Evolutionary conservation across 2,329 filamentous ascomycete genomes (phyloP).

Genomic region (Aspergillus texensis): DNA sequence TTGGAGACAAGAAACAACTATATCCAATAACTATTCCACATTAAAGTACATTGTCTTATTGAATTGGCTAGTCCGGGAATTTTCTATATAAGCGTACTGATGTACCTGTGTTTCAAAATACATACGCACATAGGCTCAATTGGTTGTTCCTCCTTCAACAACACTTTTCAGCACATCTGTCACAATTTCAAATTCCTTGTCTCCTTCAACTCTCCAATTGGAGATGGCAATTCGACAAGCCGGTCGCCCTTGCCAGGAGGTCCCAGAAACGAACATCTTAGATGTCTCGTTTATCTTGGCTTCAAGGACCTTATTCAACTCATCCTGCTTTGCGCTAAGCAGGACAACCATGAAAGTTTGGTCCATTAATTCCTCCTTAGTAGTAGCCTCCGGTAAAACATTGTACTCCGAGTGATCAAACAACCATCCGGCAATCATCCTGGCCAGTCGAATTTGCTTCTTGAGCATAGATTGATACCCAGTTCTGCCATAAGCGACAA

Average conservation of each 20-base stretch:
- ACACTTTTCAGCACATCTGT: conserved; percentile 62
- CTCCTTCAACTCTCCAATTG: conserved; percentile 77
- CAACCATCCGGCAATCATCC: conserved; percentile 67
- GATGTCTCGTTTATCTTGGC: conserved; percentile 71
- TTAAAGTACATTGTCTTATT: not conserved
- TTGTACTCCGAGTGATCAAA: conserved; percentile 64
- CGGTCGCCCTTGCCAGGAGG: conserved; percentile 70
- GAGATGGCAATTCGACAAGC: conserved; percentile 84
- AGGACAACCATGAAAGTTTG: conserved; percentile 72
- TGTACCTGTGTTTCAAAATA: not conserved
- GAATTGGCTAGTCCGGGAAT: not conserved
- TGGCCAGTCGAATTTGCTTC: conserved; percentile 71
- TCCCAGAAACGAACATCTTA: conserved; percentile 81
- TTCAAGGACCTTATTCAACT: conserved; percentile 68
- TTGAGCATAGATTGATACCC: conserved; percentile 72
- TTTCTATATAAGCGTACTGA: not conserved
- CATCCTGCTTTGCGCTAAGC: conserved; percentile 70
- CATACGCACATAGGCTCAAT: not conserved
- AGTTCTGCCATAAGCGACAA: conserved; percentile 70
- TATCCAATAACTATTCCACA: not conserved
- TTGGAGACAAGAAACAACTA: not conserved
- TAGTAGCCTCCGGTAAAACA: conserved; percentile 57
- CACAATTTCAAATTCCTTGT: conserved; percentile 68
- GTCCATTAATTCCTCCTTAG: conserved; percentile 48
- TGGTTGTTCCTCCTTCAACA: conserved; percentile 24